Evolutionary conservation across 2,329 filamentous ascomycete genomes (phyloP).

Genomic region (Raffaelea deltoideospora): DNA sequence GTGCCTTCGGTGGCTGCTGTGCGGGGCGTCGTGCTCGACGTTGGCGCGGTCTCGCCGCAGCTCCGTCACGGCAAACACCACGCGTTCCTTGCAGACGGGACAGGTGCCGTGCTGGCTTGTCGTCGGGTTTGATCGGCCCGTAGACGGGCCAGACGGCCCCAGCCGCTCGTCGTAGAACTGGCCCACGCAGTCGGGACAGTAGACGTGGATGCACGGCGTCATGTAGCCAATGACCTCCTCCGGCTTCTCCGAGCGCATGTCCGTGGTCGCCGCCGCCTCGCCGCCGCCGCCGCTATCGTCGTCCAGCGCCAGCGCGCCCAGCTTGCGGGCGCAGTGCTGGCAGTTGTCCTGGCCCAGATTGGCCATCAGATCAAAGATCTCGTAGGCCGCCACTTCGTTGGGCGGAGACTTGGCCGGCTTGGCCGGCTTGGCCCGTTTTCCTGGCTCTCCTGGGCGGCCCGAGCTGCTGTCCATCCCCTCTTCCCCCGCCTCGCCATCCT

Average conservation of each 20-base stretch:
- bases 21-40: constrained; percentile 38
- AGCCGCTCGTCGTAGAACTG: constrained; percentile 38
- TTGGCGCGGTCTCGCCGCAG: constrained; percentile 49
- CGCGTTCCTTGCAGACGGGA: constrained; percentile 49
- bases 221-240: constrained; percentile 60
- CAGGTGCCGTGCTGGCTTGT: constrained; percentile 43
- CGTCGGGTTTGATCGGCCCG: constrained; percentile 25
- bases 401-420: no score
- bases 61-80: constrained; percentile 49
- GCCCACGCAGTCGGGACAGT: constrained; percentile 62
- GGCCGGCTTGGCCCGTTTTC: no score
- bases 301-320: constrained; percentile 41
- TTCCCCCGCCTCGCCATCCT: constrained; percentile 33
- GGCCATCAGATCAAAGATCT: constrained; percentile 70
- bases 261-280: constrained; percentile 14
- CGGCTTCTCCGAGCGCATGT: constrained; percentile 41
- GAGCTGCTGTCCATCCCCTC: no score
- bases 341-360: constrained; percentile 69
- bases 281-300: constrained; percentile 14
- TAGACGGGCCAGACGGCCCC: constrained; percentile 23
- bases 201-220: constrained; percentile 73
- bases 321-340: constrained; percentile 49
- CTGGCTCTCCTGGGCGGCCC: no score
- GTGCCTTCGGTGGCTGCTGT: constrained; percentile 13
- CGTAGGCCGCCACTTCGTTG: constrained; percentile 60